These are phyloP conservation scores for Jasminum sambac DNA, from an alignment of 257 asterid genomes.

Conservation along the genomic window DNA sequence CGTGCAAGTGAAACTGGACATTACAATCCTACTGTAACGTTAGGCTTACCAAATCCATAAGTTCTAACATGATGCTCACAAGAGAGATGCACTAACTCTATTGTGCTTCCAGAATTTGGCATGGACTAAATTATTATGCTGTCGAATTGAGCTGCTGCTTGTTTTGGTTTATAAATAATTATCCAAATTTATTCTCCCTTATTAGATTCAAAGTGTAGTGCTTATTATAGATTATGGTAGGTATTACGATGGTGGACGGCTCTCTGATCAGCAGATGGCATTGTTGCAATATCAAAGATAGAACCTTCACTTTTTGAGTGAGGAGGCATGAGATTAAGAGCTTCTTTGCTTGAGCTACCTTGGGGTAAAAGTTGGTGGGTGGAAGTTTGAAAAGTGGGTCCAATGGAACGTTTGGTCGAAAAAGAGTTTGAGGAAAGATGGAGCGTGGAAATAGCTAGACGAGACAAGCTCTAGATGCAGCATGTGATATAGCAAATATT, in stretches of 20 bases:
- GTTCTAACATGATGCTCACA: not conserved
- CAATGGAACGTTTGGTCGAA: too few relatives aligned
- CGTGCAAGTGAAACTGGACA: not conserved
- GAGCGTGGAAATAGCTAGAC: too few relatives aligned
- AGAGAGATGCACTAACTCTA: not conserved
- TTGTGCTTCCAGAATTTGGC: not conserved
- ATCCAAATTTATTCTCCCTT: not conserved
- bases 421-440: too few relatives aligned
- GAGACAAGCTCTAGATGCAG: too few relatives aligned
- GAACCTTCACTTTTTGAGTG: constrained; percentile 94
- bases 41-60: not conserved
- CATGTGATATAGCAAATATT: not conserved
- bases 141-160: not conserved
- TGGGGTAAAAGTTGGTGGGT: too few relatives aligned
- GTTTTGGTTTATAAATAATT: constrained; percentile 17
- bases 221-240: constrained; percentile 37
- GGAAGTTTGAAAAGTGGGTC: too few relatives aligned
- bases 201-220: constrained; percentile 3
- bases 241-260: constrained; percentile 91
- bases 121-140: not conserved
- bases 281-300: constrained; percentile 96
- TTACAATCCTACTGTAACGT: not conserved
- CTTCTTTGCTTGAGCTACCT: not conserved
- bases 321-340: constrained; percentile 64
- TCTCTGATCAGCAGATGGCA: constrained; percentile 99